These are phyloP conservation scores for Betula pendula DNA, from an alignment of 306 rosid species.

Conservation along the genomic window DNA sequence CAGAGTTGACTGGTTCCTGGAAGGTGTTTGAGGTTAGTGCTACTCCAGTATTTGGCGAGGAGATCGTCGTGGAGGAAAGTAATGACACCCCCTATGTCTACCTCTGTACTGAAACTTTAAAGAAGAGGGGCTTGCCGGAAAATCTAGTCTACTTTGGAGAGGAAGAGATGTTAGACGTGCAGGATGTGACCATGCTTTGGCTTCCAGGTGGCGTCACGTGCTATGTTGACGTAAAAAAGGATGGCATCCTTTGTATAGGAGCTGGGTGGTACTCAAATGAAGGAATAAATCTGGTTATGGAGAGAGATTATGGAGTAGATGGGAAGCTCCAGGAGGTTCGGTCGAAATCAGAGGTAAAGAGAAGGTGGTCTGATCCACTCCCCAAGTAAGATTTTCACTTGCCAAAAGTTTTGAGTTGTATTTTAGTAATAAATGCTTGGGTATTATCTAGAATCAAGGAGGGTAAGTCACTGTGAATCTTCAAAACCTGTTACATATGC, in stretches of 20 bases:
- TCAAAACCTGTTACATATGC: background rate
- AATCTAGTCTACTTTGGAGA: conserved; percentile 61
- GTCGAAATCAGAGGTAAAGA: conserved; percentile 72
- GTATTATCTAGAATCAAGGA: conserved; percentile 21
- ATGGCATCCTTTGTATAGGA: conserved; percentile 87
- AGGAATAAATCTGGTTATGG: conserved; percentile 94
- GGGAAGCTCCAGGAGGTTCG: conserved; percentile 87
- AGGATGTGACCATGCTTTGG: conserved; percentile 80
- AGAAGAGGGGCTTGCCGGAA: conserved; percentile 67
- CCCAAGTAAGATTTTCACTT: conserved; percentile 30
- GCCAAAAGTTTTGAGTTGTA: conserved; percentile 8
- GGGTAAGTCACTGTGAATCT: background rate
- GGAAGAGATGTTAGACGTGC: conserved; percentile 77
- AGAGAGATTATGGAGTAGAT: conserved; percentile 90
- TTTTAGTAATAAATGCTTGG: conserved; percentile 23
- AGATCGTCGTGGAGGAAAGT: conserved; percentile 26
- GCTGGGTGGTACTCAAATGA: conserved; percentile 95
- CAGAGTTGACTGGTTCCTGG: conserved; percentile 84
- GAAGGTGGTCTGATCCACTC: conserved; percentile 70
- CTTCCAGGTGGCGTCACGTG: conserved; percentile 86
- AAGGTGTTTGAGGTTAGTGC: conserved; percentile 86
- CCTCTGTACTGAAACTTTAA: conserved; percentile 74
- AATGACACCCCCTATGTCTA: conserved; percentile 47
- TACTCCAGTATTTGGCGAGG: conserved; percentile 70
- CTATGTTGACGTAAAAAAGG: conserved; percentile 72